Percentiles rank a stretch among this genome's conserved stretches.
phyloP scores from a whole-genome alignment of 108 stramenopile species.

The Cyclotella distinguenda region DNA sequence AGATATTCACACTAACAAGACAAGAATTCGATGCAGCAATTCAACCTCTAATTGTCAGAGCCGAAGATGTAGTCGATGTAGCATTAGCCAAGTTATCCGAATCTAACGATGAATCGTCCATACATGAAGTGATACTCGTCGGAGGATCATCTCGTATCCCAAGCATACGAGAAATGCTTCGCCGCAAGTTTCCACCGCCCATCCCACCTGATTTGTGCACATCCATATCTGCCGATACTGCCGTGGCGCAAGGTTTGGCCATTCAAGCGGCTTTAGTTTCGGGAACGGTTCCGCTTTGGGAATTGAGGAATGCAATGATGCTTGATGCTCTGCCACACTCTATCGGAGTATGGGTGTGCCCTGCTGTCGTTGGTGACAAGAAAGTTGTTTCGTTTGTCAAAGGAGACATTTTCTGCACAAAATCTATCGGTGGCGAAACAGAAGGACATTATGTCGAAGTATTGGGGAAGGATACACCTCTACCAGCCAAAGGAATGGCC shows the following conservation, averaged over 20 bases:
- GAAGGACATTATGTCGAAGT: slow-evolving; percentile 55
- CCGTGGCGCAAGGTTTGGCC: slow-evolving; percentile 79
- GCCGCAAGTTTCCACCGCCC: slow-evolving; percentile 56
- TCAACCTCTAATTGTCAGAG: slow-evolving; percentile 40
- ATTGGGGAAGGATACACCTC: slow-evolving; percentile 54
- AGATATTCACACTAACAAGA: slow-evolving; percentile 30
- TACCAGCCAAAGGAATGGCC: slow-evolving; percentile 66
- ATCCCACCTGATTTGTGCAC: slow-evolving; percentile 58
- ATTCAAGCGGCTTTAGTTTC: slow-evolving; percentile 79
- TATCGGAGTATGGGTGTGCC: slow-evolving; percentile 64
- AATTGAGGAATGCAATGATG: slow-evolving; percentile 77
- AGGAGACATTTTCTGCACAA: slow-evolving; percentile 29
- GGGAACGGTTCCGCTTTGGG: slow-evolving; percentile 56
- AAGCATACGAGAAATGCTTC: slow-evolving; percentile 64
- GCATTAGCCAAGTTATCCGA: slow-evolving; percentile 26
- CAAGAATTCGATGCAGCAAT: slow-evolving; percentile 49
- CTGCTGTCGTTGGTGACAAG: slow-evolving; percentile 1
- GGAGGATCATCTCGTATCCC: slow-evolving; percentile 79
- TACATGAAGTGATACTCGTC: slow-evolving; percentile 80
- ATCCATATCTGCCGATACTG: slow-evolving; percentile 70
- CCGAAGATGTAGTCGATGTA: slow-evolving; percentile 40
- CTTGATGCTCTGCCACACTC: slow-evolving; percentile 81
- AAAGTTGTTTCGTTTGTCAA: slow-evolving; percentile 20
- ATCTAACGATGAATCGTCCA: neutral
- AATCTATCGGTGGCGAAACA: neutral